Percentiles rank a stretch among this genome's conserved stretches.
Conservation (phyloP, 345 rosid species). For the Kernera saxatilis region DNA sequence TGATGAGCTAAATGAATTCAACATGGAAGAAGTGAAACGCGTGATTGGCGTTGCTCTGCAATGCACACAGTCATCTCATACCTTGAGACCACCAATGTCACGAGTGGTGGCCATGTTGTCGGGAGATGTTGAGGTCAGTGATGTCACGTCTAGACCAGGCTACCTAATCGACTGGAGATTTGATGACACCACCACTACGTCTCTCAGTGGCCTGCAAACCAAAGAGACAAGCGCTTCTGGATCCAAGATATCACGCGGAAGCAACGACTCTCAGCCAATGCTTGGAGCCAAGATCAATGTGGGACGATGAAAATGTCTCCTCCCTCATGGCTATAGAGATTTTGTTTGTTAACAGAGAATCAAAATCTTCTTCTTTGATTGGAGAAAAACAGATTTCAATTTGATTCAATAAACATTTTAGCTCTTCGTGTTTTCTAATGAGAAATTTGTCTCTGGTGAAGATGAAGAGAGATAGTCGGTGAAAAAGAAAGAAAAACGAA, state of each 20-base stretch:
- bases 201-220: conserved; percentile 5
- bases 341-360: conserved; percentile 3
- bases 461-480: too few species aligned
- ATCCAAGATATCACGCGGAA: not conserved
- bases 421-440: not conserved
- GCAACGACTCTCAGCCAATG: not conserved
- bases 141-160: conserved; percentile 38
- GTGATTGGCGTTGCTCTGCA: conserved; percentile 51
- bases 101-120: conserved; percentile 61
- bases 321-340: not conserved
- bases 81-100: conserved; percentile 56
- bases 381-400: not conserved
- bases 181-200: conserved; percentile 34
- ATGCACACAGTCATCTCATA: conserved; percentile 60
- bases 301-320: conserved; percentile 17
- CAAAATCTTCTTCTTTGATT: not conserved
- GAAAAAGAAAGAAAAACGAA: too few species aligned
- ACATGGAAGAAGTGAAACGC: conserved; percentile 43
- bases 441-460: too few species aligned
- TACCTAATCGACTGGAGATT: conserved; percentile 57
- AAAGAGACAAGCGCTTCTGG: not conserved
- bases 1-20: conserved; percentile 29
- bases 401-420: not conserved
- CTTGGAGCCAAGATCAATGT: conserved; percentile 1
- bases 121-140: conserved; percentile 58